Conservation (phyloP, 768 basidiomycete genomes). For the Phylloporus scabripes region DNA sequence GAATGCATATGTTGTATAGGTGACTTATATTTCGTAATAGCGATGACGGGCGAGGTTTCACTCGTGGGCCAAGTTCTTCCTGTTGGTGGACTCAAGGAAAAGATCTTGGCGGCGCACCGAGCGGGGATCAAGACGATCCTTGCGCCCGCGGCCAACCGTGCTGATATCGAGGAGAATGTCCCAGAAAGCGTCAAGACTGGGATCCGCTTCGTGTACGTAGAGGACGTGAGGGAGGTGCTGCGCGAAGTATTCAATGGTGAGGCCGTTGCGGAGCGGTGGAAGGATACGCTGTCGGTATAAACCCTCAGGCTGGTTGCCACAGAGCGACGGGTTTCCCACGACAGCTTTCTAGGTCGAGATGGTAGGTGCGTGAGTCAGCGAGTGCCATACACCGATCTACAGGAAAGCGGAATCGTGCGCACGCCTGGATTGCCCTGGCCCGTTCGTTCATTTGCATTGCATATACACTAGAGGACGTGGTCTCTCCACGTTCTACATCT, state of each 20-base stretch:
- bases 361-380: neutral
- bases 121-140: slow-evolving; percentile 93
- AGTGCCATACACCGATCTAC: neutral
- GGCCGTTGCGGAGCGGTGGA: slow-evolving; percentile 57
- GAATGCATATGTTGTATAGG: neutral
- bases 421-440: neutral
- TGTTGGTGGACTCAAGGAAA: slow-evolving; percentile 94
- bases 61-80: slow-evolving; percentile 94
- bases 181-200: slow-evolving; percentile 94
- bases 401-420: neutral
- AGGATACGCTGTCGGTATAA: slow-evolving; percentile 46
- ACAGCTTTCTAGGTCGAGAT: neutral
- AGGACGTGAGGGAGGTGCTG: slow-evolving; percentile 86
- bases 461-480: slow-evolving; percentile 5
- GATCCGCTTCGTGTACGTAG: slow-evolving; percentile 92
- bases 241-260: slow-evolving; percentile 77
- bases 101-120: slow-evolving; percentile 94
- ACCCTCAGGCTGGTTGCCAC: neutral
- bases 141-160: slow-evolving; percentile 80
- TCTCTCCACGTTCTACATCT: neutral
- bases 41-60: slow-evolving; percentile 98
- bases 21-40: slow-evolving; percentile 34
- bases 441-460: slow-evolving; percentile 1
- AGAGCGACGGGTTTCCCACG: neutral
- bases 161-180: slow-evolving; percentile 97